Percentiles rank a stretch among this genome's conserved stretches.
Conservation (phyloP, 139 green algal genomes). For the Chlorella sorokiniana region DNA sequence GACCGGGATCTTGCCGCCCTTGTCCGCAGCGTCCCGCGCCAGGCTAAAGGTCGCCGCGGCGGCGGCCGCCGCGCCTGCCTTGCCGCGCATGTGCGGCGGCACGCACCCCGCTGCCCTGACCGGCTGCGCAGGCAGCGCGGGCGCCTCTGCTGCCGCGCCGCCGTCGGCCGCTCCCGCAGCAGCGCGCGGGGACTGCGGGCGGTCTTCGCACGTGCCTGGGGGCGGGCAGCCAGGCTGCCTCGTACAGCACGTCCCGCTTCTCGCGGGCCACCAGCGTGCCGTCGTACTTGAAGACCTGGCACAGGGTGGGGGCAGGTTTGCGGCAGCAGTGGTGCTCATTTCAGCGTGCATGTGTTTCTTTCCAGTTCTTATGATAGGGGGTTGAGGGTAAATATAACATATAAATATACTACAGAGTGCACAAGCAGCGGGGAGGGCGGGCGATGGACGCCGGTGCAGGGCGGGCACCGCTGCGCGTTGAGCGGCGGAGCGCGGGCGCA, state of each 20-base stretch:
- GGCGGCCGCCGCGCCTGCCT: constrained; percentile 13
- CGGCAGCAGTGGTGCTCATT: too few species aligned
- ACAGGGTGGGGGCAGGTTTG: background rate
- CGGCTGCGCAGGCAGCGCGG: constrained; percentile 33
- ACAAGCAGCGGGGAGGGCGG: too few species aligned
- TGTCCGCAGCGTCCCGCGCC: constrained; percentile 53
- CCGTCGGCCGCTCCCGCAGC: constrained; percentile 28
- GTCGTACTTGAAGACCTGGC: constrained; percentile 79
- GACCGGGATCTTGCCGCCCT: constrained; percentile 36
- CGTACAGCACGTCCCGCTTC: constrained; percentile 71
- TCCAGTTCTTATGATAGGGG: too few species aligned
- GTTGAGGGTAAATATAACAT: too few species aligned
- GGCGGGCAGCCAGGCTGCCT: constrained; percentile 49
- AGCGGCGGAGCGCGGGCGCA: too few species aligned
- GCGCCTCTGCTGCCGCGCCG: constrained; percentile 43
- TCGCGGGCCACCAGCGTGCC: constrained; percentile 60
- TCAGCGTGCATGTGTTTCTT: too few species aligned
- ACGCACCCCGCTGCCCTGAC: constrained; percentile 50
- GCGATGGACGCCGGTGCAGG: too few species aligned
- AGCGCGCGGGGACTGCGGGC: constrained; percentile 62
- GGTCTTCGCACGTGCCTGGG: constrained; percentile 59
- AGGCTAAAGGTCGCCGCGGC: constrained; percentile 57
- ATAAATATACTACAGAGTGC: too few species aligned
- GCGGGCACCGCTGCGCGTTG: too few species aligned
- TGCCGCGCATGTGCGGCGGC: constrained; percentile 55